Evolutionary conservation across 768 basidiomycete genomes (phyloP).

Genomic region (Leucocoprinus leucothites): DNA sequence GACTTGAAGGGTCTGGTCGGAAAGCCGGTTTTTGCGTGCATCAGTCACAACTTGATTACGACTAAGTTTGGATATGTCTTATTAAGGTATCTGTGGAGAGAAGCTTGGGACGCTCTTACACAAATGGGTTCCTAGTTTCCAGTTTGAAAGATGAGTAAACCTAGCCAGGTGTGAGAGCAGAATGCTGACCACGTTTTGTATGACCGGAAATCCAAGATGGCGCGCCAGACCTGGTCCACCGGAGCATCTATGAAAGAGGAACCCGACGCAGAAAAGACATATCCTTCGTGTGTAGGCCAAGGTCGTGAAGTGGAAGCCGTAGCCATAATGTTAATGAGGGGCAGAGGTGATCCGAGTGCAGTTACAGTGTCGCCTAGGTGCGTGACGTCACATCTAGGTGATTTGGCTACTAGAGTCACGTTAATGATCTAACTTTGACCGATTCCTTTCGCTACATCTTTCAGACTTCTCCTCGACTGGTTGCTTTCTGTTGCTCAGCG

Average conservation of each 20-base stretch:
- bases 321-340: too few species aligned
- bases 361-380: not conserved
- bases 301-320: not conserved
- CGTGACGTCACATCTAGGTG: not conserved
- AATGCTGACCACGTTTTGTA: slow-evolving; percentile 57
- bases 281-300: slow-evolving; percentile 32
- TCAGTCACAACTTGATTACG: slow-evolving; percentile 39
- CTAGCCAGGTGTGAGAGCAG: not conserved
- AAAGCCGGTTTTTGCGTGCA: slow-evolving; percentile 33
- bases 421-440: too few species aligned
- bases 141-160: slow-evolving; percentile 1
- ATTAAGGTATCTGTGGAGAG: slow-evolving; percentile 4
- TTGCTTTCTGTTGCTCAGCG: too few species aligned
- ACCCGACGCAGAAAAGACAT: slow-evolving; percentile 45
- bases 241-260: slow-evolving; percentile 60
- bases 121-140: slow-evolving; percentile 58
- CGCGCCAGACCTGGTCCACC: slow-evolving; percentile 55
- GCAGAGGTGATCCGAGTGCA: too few species aligned
- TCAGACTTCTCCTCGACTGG: too few species aligned
- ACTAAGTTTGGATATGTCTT: slow-evolving; percentile 31
- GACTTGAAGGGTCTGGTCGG: slow-evolving; percentile 45
- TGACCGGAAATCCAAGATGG: slow-evolving; percentile 56
- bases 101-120: slow-evolving; percentile 35
- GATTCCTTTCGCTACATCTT: too few species aligned
- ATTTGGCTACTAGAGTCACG: too few species aligned